phyloP scores from a whole-genome alignment of 768 basidiomycete genomes.

The Macrolepiota fuliginosa region DNA sequence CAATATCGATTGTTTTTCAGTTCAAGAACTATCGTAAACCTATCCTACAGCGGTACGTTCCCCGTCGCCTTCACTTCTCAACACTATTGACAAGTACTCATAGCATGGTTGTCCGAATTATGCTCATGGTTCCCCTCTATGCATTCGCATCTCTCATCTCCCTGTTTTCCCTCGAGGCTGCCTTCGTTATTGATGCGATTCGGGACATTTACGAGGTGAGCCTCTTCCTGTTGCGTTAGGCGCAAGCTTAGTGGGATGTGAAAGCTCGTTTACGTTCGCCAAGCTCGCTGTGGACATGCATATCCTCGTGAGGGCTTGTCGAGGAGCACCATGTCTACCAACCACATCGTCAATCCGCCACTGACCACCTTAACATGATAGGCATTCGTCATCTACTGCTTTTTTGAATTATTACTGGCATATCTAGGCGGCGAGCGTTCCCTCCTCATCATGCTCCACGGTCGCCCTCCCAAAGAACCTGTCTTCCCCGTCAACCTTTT shows the following conservation, averaged over 20 bases:
- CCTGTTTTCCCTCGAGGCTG: slow-evolving; percentile 89
- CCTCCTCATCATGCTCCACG: slow-evolving; percentile 87
- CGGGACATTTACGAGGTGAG: slow-evolving; percentile 94
- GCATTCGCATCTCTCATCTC: slow-evolving; percentile 89
- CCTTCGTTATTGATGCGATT: slow-evolving; percentile 93
- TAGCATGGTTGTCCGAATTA: slow-evolving; percentile 91
- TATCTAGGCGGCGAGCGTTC: slow-evolving; percentile 94
- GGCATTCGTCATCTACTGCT: slow-evolving; percentile 95
- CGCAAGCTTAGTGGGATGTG: not conserved
- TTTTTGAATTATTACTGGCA: slow-evolving; percentile 78
- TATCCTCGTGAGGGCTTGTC: not conserved
- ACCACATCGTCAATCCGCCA: not conserved
- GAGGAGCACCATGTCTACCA: not conserved
- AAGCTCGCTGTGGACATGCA: not conserved
- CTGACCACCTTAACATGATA: slow-evolving; percentile 24
- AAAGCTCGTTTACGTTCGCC: not conserved
- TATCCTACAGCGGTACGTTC: slow-evolving; percentile 63
- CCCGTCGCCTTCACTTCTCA: not conserved
- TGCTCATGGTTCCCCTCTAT: slow-evolving; percentile 96
- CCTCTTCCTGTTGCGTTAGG: slow-evolving; percentile 1
- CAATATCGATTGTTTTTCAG: slow-evolving; percentile 75
- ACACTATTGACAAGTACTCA: not conserved
- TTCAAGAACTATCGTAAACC: slow-evolving; percentile 87
- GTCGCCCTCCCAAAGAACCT: slow-evolving; percentile 83
- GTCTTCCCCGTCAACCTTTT: slow-evolving; percentile 87